Percentiles rank a stretch among this genome's conserved stretches.
Evolutionary conservation across 2,329 filamentous ascomycete species (phyloP).

Genomic region (Nannizzia gypsea): DNA sequence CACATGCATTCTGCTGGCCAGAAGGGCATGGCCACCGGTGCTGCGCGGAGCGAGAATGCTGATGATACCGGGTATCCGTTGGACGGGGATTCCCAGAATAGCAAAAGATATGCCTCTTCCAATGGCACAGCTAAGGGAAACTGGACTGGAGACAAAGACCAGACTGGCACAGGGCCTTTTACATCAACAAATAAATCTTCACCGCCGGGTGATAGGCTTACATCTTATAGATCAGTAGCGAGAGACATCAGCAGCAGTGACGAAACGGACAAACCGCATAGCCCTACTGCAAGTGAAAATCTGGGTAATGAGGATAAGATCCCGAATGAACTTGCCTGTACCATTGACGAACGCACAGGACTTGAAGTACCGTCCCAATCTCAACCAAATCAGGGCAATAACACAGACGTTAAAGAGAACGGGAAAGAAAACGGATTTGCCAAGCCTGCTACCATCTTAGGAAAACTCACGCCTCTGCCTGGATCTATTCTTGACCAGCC

Average conservation of each 20-base stretch:
- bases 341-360: conserved; percentile 34
- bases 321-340: conserved; percentile 28
- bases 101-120: background rate
- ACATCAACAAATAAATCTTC: background rate
- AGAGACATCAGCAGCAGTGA: background rate
- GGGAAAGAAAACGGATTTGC: conserved; percentile 16
- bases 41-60: conserved; percentile 20
- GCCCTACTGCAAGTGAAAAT: background rate
- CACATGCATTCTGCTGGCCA: conserved; percentile 36
- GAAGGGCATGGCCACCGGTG: conserved; percentile 21
- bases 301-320: background rate
- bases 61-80: conserved; percentile 6
- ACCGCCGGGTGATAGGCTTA: background rate
- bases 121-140: conserved; percentile 1
- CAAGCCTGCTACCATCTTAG: conserved; percentile 40
- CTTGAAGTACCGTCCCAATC: conserved; percentile 16
- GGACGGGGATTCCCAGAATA: background rate
- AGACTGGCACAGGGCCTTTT: background rate
- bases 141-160: too few species aligned
- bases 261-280: background rate
- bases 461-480: conserved; percentile 52
- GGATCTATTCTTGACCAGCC: conserved; percentile 55
- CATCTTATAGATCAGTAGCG: background rate
- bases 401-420: background rate
- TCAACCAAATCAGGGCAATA: background rate